Conservation (phyloP, 306 rosid genomes). For the Erythrophleum fordii region DNA sequence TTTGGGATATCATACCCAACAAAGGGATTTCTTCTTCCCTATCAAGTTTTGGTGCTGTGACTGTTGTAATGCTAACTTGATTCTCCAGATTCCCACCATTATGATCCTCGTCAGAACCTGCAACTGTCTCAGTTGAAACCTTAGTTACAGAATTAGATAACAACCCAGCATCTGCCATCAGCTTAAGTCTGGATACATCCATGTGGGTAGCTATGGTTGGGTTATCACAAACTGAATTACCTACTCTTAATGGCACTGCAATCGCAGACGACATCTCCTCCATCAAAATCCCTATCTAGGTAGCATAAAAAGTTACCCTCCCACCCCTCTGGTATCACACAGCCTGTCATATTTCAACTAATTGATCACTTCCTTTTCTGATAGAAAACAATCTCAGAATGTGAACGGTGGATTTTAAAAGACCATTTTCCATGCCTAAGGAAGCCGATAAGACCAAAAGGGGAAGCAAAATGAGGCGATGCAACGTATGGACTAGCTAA, state of each 20-base stretch:
- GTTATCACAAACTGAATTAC: conserved; percentile 79
- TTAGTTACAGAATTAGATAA: conserved; percentile 52
- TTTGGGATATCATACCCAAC: conserved; percentile 53
- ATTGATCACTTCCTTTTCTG: conserved; percentile 51
- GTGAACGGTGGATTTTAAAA: conserved; percentile 50
- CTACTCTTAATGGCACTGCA: conserved; percentile 74
- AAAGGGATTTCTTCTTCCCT: conserved; percentile 33
- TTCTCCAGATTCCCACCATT: conserved; percentile 45
- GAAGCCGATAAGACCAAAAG: conserved; percentile 46
- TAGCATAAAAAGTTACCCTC: conserved; percentile 59
- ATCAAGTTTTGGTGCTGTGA: conserved; percentile 41
- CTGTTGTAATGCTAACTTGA: conserved; percentile 38
- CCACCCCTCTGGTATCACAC: conserved; percentile 61
- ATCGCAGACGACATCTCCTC: conserved; percentile 77
- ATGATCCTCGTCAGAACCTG: conserved; percentile 47
- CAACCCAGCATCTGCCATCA: conserved; percentile 64
- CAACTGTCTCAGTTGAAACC: conserved; percentile 43
- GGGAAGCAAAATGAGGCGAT: conserved; percentile 46
- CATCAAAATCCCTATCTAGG: conserved; percentile 72
- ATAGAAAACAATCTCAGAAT: conserved; percentile 59
- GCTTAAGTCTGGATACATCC: conserved; percentile 67
- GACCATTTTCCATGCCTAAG: conserved; percentile 68
- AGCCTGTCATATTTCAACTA: conserved; percentile 74
- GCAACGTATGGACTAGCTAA: conserved; percentile 54
- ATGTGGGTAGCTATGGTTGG: conserved; percentile 59